Percentiles rank a stretch among this genome's conserved stretches.
phyloP scores from a whole-genome alignment of 192 early-diverging fungal genomes.

The Dimargaris verticillata region DNA sequence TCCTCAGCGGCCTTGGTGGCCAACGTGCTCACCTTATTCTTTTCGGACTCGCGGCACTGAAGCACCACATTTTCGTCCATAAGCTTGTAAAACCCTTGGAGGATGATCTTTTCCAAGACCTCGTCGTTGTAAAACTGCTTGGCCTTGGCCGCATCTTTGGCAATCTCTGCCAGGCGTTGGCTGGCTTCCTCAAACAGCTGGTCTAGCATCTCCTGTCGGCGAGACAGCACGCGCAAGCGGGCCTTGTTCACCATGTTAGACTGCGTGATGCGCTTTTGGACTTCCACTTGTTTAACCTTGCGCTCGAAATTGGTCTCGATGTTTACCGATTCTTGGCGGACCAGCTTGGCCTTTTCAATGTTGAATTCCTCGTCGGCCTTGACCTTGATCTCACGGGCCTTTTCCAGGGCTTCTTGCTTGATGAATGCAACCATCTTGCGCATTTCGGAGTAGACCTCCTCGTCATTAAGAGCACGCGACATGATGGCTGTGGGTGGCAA shows the following conservation, averaged over 20 bases:
- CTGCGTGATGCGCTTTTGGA: slow-evolving; percentile 85
- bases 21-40: slow-evolving; percentile 37
- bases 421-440: slow-evolving; percentile 99
- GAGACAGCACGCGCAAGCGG: slow-evolving; percentile 70
- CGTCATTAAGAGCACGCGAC: slow-evolving; percentile 71
- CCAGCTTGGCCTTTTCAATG: slow-evolving; percentile 96
- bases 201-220: slow-evolving; percentile 74
- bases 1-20: slow-evolving; percentile 25
- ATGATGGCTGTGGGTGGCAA: slow-evolving; percentile 3
- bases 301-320: slow-evolving; percentile 92
- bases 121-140: slow-evolving; percentile 29
- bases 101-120: slow-evolving; percentile 52
- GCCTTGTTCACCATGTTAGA: slow-evolving; percentile 96
- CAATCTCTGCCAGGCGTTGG: slow-evolving; percentile 36
- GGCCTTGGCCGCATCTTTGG: slow-evolving; percentile 28
- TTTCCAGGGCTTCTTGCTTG: slow-evolving; percentile 96
- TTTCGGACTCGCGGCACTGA: slow-evolving; percentile 54
- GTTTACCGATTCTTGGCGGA: slow-evolving; percentile 89
- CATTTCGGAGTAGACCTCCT: slow-evolving; percentile 93
- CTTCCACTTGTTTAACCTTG: slow-evolving; percentile 94
- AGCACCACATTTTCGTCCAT: slow-evolving; percentile 63
- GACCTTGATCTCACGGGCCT: slow-evolving; percentile 94
- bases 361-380: slow-evolving; percentile 99
- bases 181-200: slow-evolving; percentile 61
- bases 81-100: slow-evolving; percentile 77